Percentiles rank a stretch among this genome's conserved stretches.
Evolutionary conservation across 768 basidiomycete genomes (phyloP).

Genomic region (Boletales sp.): DNA sequence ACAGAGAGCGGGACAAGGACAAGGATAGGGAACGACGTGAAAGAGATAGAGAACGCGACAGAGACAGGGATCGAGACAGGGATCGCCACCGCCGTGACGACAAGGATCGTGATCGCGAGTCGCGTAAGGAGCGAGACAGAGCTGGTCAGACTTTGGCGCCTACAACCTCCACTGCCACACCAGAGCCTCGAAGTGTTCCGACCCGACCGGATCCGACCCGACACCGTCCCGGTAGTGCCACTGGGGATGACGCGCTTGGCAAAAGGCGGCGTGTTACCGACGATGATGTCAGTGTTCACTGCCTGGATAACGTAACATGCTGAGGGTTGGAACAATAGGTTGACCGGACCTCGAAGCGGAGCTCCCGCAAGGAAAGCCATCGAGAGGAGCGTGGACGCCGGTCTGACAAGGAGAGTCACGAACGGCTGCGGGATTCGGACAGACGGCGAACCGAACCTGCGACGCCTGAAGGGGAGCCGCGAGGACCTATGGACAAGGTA

Average conservation of each 20-base stretch:
- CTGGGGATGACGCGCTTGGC: conserved; percentile 62
- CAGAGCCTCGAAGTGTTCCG: conserved; percentile 56
- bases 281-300: conserved; percentile 58
- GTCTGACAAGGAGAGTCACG: conserved; percentile 66
- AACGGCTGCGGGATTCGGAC: conserved; percentile 64
- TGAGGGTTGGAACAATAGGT: conserved; percentile 38
- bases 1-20: conserved; percentile 37
- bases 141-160: conserved; percentile 34
- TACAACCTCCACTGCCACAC: conserved; percentile 24
- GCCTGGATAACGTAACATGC: conserved; percentile 1
- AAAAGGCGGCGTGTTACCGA: conserved; percentile 68
- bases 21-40: conserved; percentile 38
- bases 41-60: conserved; percentile 47
- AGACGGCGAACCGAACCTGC: conserved; percentile 66
- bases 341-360: conserved; percentile 77
- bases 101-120: conserved; percentile 62
- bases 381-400: conserved; percentile 73
- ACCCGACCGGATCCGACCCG: conserved; percentile 58
- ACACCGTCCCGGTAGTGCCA: conserved; percentile 44
- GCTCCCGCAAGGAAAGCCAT: conserved; percentile 72
- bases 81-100: conserved; percentile 54
- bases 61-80: conserved; percentile 41
- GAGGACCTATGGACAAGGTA: conserved; percentile 63
- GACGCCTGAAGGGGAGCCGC: conserved; percentile 45
- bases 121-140: conserved; percentile 58